Evolutionary conservation across 2,329 filamentous ascomycete genomes (phyloP).

Genomic region (Colletotrichum sp.): DNA sequence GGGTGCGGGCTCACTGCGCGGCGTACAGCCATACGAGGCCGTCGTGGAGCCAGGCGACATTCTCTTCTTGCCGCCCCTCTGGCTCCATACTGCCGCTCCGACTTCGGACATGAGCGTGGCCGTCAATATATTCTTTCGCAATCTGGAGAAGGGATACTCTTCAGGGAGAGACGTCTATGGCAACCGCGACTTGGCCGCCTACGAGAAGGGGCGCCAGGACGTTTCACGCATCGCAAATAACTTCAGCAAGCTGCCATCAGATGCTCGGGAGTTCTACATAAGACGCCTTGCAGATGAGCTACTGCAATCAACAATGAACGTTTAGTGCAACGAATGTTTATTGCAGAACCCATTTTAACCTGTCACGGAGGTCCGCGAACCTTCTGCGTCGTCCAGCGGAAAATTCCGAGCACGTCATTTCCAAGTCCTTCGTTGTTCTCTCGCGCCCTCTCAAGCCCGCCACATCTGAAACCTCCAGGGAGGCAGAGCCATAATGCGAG

Average conservation of each 20-base stretch:
- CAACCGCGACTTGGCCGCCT: slow-evolving; percentile 83
- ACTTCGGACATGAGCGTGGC: slow-evolving; percentile 68
- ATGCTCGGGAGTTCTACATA: slow-evolving; percentile 78
- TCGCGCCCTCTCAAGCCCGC: slow-evolving; percentile 39
- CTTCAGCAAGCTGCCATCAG: slow-evolving; percentile 68
- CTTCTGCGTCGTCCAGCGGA: not conserved
- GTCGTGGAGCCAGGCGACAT: slow-evolving; percentile 74
- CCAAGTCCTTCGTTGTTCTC: slow-evolving; percentile 33
- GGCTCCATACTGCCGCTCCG: slow-evolving; percentile 79
- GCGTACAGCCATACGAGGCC: slow-evolving; percentile 70
- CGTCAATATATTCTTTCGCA: slow-evolving; percentile 89
- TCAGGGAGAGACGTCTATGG: slow-evolving; percentile 84
- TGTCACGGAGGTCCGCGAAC: not conserved
- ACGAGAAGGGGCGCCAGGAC: slow-evolving; percentile 80
- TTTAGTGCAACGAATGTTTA: not conserved
- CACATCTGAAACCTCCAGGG: slow-evolving; percentile 37
- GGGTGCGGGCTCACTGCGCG: slow-evolving; percentile 39
- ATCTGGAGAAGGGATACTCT: slow-evolving; percentile 71
- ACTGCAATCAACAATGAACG: not conserved
- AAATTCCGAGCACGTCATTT: not conserved
- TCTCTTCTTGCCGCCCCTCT: slow-evolving; percentile 81
- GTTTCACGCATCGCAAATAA: slow-evolving; percentile 68
- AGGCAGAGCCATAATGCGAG: slow-evolving; percentile 50
- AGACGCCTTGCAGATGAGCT: slow-evolving; percentile 75
- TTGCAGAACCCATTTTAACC: not conserved